Base-by-base conservation (phyloP, 2,329 filamentous ascomycete species). In the Aspergillus amoenus region DNA sequence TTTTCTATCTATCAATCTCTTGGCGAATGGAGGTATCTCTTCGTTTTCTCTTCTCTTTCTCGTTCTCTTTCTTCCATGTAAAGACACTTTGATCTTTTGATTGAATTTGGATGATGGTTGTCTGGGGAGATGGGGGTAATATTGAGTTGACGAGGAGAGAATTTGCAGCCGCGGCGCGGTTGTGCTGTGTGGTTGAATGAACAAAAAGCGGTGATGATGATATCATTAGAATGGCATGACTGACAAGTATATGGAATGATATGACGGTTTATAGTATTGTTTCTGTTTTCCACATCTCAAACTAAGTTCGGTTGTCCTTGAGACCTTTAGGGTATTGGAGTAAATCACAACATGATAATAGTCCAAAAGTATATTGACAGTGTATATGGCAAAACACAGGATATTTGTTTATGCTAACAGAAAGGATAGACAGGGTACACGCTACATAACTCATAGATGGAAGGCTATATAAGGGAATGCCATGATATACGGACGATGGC, bases 221-320 rank as follows among this genome's bases (percentile, higher is more conserved):
- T 52, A 43, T 46, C 24, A 39, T 61, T 56, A 64, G 62, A 68
- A 65, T 68, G 63, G 61, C 62, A 71, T 70, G 64, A 66, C 63
- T 69, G 64, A 64, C 63, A 58, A 45, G 54, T 59, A 60, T 51
- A 67, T 68, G 63, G 64, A 70, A 63, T 62, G 61, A 52, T 68
- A 66, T 66, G 64, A 69, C 59, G 43, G 49, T 27, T 64, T 46
- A 47, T 43, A 27, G 37, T 55, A 44, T 22, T 49, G 3, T 52
- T 37, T 5, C 3, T n/a, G 34, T 15, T 37, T 11, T 34, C 4
- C 13, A 12, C 34, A 37, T 2, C 15, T 37, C 34, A 18, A 30
- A 30, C 4, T 30, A 11, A 30, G 9, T 30, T 1, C 27, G 3
- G 4, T 30, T 11, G 27, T 30, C 9, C 27, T 30, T 30, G 27